Evolutionary conservation across 352 stramenopile genomes (phyloP), one percentile per base, ranked within the genome.

Genomic region (Globisporangium okanoganense): DNA sequence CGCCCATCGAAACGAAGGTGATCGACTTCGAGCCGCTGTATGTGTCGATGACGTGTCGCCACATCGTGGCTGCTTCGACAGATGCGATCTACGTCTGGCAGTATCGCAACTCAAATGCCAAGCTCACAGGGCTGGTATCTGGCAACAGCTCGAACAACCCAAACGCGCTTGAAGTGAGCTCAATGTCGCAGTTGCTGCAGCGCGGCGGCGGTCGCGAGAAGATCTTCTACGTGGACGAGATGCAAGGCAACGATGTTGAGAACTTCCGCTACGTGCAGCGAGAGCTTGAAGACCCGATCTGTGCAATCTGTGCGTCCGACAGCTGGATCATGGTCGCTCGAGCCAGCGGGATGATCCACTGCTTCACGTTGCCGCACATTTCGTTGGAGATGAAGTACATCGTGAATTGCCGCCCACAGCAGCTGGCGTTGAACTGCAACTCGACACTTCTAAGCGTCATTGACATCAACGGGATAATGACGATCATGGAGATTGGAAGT

Each of bases 1-100:
- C 79, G 35, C 83, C 85, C 3, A 82, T 96, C 22, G 86, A 97
- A 59, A 87, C 78, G 24, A 95, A 95, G 58, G 67, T 89, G 20
- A 78, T 97, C 22, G 75, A 89, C 48, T 88, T 97, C 33, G 82
- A 93, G 59, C 90, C 93, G 22, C 61, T 87, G 12, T 94, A 86
- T 54, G 74, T 95, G 40, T 62, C 70, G 29, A 98, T 98, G 92
- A 96, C 88, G n/a, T 62, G 75, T 14, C 76, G 78, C 40, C 85
- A 96, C 52, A 82, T 97, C 18, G 69, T 97, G 22, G 77, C 84
- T 12, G 89, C 92, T 0, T 91, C 78, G 7, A 71, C 79, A 2
- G 79, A 93, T 43, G 87, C 81, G 5, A 92, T 98, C 20, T 98
- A 97, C 66, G 80, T 94, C 0, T 98, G 94, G 93, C 94, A 98